phyloP scores from a whole-genome alignment of 1,284 basidiomycete genomes.

The Phellopilus nigrolimitatus region DNA sequence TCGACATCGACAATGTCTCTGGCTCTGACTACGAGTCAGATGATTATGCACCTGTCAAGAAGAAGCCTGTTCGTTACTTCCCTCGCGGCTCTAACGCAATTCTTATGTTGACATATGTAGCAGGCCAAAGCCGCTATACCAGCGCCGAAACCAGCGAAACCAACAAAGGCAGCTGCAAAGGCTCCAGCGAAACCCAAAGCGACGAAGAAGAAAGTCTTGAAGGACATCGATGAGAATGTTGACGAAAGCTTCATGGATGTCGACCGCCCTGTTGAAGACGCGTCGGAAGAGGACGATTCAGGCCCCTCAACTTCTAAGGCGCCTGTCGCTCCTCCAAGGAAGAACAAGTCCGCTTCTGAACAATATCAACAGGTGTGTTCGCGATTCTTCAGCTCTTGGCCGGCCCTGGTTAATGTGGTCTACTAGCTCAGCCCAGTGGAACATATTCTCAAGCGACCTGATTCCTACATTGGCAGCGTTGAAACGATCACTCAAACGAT shows the following conservation, averaged over 20 bases:
- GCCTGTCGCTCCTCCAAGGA: constrained; percentile 32
- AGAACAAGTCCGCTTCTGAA: constrained; percentile 88
- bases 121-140: constrained; percentile 27
- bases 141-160: constrained; percentile 24
- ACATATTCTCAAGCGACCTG: constrained; percentile 94
- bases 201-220: constrained; percentile 69
- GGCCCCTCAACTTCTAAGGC: constrained; percentile 33
- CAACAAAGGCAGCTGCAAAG: constrained; percentile 34
- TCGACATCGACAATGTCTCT: constrained; percentile 53
- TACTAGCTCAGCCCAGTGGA: constrained; percentile 91
- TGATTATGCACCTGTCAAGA: constrained; percentile 53
- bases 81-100: constrained; percentile 17
- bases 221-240: constrained; percentile 56
- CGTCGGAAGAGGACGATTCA: constrained; percentile 35
- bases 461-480: constrained; percentile 96
- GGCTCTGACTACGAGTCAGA: constrained; percentile 58
- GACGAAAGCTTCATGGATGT: constrained; percentile 33
- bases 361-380: constrained; percentile 82
- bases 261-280: constrained; percentile 34
- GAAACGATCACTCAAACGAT: constrained; percentile 81
- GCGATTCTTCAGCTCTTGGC: constrained; percentile 4
- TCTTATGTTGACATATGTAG: constrained; percentile 14
- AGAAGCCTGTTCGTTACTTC: constrained; percentile 43
- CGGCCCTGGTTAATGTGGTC: constrained; percentile 17
- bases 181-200: constrained; percentile 39